Base-by-base conservation (phyloP, 2,329 filamentous ascomycete species). In the Furcasterigmium sp. region DNA sequence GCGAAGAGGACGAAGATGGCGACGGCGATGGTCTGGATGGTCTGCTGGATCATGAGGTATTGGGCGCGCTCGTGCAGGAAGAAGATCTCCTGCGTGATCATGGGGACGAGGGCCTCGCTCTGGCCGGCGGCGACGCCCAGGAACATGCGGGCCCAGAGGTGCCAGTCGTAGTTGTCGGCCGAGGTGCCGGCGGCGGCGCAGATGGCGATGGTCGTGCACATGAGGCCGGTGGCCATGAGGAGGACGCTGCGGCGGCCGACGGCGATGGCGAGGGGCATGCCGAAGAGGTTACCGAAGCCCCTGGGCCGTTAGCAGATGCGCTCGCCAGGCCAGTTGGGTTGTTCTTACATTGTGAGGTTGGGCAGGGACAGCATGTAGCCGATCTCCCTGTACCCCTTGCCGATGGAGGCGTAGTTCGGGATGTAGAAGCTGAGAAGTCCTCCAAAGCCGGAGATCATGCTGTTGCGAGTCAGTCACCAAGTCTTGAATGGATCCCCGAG, bases 41-140 rank as follows among this genome's bases (percentile, higher is more conserved):
- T 61, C 20, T 61, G 60, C 41, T 70, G 67, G 43, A 64, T 60
- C 63, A 68, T 70, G 14, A 68, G 51, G 26, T 54, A 67, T 2
- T 43, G 39, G 32, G 63, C 64, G 5, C 68, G 55, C 50, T 72
- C 68, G 51, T 71, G 68, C 0, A 72, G 51, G 45, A 71, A 72
- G 48, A 68, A 67, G 10, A 69, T 57, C 42, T 68, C 63, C 51
- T 68, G 54, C 18, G 52, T 46, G 25, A 70, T 67, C 59, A 70
- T 59, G 0, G 65, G 66, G 3, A 66, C 60, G 4, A 70, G 52
- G 4, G 66, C 64, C 45, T 69, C 66, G 39, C 62, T 66, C 47
- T 69, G 65, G 8, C 65, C 67, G 6, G 65, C 64, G 3, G 64
- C 60, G 5, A 70, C 44, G 1, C 63, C 64, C 7, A 69, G 51